Evolutionary conservation across 257 asterid species (phyloP).

Genomic region (Scutellaria baicalensis): DNA sequence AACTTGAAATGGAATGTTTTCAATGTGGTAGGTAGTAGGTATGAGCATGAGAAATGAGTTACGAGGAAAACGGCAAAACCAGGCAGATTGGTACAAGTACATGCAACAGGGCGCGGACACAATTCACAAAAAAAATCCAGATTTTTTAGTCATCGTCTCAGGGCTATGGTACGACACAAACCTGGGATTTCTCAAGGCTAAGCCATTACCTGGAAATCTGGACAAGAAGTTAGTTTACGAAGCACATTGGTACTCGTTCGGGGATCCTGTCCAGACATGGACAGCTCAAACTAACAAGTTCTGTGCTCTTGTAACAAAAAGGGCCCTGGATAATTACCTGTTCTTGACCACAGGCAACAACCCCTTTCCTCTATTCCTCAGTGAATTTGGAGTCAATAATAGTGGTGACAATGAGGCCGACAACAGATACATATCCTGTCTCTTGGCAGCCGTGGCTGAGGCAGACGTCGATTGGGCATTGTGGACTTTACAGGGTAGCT

Average conservation of each 20-base stretch:
- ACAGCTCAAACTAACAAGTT: constrained; percentile 17
- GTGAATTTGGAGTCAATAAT: constrained; percentile 60
- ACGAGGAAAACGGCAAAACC: constrained; percentile 42
- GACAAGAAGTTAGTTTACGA: constrained; percentile 52
- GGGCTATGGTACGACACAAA: constrained; percentile 41
- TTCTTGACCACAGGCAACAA: constrained; percentile 20
- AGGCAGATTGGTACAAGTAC: constrained; percentile 45
- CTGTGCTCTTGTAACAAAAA: constrained; percentile 12
- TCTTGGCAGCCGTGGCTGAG: constrained; percentile 43
- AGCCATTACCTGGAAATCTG: constrained; percentile 23
- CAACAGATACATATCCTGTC: constrained; percentile 48
- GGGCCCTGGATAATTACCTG: constrained; percentile 20
- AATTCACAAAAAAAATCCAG: constrained; percentile 37
- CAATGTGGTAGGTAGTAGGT: constrained; percentile 36
- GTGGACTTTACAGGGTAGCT: constrained; percentile 74
- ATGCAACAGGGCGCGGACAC: constrained; percentile 46
- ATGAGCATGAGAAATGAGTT: constrained; percentile 81
- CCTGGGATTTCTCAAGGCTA: constrained; percentile 28
- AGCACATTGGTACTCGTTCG: constrained; percentile 61
- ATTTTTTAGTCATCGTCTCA: constrained; percentile 50
- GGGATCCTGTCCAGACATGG: constrained; percentile 17
- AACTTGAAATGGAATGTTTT: no score
- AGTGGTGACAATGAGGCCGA: constrained; percentile 35
- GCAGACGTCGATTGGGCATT: constrained; percentile 66
- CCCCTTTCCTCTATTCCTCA: constrained; percentile 44